Conservation (phyloP, 2,329 filamentous ascomycete genomes). For the Penicillium concentricum region DNA sequence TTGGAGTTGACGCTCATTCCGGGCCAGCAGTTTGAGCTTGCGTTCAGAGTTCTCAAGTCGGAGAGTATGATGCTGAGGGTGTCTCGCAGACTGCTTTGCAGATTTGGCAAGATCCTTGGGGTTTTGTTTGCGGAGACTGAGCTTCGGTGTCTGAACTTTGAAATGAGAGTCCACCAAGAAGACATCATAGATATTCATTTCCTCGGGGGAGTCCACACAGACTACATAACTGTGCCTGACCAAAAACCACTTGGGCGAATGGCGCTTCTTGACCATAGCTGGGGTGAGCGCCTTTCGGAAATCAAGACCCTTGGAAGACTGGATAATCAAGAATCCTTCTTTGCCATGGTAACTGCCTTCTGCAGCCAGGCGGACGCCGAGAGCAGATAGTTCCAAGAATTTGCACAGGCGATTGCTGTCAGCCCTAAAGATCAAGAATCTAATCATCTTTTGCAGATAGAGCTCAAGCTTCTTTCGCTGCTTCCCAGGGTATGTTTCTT, state of each 20-base stretch:
- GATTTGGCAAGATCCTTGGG: constrained; percentile 63
- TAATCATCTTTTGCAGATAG: constrained; percentile 90
- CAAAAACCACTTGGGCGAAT: constrained; percentile 94
- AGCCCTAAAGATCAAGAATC: constrained; percentile 93
- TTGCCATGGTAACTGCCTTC: constrained; percentile 98
- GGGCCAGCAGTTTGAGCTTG: constrained; percentile 84
- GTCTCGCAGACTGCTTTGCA: constrained; percentile 61
- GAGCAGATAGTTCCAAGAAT: constrained; percentile 89
- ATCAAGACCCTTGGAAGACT: constrained; percentile 84
- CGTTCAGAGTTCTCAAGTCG: constrained; percentile 89
- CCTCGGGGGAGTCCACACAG: constrained; percentile 96
- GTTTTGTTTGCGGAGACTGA: constrained; percentile 51
- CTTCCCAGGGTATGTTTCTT: constrained; percentile 69
- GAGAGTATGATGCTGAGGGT: constrained; percentile 75
- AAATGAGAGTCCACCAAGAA: constrained; percentile 95
- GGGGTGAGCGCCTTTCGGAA: constrained; percentile 79
- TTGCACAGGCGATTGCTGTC: constrained; percentile 95
- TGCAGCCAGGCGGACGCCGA: constrained; percentile 88
- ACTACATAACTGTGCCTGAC: constrained; percentile 98
- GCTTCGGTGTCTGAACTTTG: constrained; percentile 70
- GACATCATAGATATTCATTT: constrained; percentile 98
- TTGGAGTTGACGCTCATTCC: constrained; percentile 81
- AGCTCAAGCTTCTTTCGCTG: constrained; percentile 83
- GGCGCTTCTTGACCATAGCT: constrained; percentile 73
- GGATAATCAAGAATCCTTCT: constrained; percentile 89